Base-by-base conservation (phyloP, 208 protist species). In the Leptomonas pyrrhocoris region DNA sequence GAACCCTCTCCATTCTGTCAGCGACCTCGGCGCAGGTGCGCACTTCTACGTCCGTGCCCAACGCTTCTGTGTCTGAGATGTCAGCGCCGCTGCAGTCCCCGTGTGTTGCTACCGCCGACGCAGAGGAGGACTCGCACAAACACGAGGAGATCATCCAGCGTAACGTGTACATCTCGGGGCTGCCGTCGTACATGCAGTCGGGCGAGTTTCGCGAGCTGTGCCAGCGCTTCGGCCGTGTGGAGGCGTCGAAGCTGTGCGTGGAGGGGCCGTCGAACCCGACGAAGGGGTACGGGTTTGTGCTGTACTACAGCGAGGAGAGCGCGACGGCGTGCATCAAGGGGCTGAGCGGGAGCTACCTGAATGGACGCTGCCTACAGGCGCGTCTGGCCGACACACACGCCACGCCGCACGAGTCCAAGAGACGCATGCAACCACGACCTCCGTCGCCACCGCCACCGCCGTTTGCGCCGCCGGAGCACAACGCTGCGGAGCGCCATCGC, bases 111-210 rank as follows among this genome's bases (percentile, higher is more conserved):
- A 18, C 50, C 8, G 18, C 21, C 21, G 25, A 8, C 42, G 61
- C 45, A 2, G 19, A 19, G 38, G 40, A 38, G 21, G 63, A 59
- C 27, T 19, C 28, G 15, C 53, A 30, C 13, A 45, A 48, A 12
- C 46, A 23, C 18, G 56, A 49, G 55, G 18, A 60, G 43, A 65
- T 78, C n/a, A 36, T 54, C 25, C 46, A 53, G 46, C 81, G 85
- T 49, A 93, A 93, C 74, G 84, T 93, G 66, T 93, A 93, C 76
- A 79, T 93, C 68, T 88, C 77, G 15, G 88, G 88, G 15, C 71
- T 93, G 36, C 80, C 88, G 0, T 68, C 81, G 0, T 75, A 73
- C 40, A 81, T 81, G 66, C 69, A 66, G 36, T 68, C 83, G 21
- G 31, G 73, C 16, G 82, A 88, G 21, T 90, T 93, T 59, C 84